Base-by-base conservation (phyloP, 768 basidiomycete species). In the Podaxis pistillaris region DNA sequence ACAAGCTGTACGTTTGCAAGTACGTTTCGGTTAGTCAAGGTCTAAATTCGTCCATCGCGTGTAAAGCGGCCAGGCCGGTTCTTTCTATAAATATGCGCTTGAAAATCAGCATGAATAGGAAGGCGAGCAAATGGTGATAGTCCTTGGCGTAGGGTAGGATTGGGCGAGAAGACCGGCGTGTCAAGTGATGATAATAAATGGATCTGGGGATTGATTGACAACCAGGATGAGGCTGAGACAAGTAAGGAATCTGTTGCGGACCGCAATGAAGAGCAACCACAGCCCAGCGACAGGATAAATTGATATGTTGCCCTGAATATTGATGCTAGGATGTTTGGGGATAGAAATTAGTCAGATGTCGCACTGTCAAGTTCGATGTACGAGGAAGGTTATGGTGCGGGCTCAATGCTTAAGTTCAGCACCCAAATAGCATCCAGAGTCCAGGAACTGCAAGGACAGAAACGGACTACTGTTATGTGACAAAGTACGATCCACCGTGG, bases 401-500 rank as follows among this genome's bases (percentile, higher is more conserved):
- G 38, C 13, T 26, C 38, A 17, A 5, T 12, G 40, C 38, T n/a
- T 40, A 40, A 50, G 49, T 47, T 46, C 30, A 51, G 49, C 17
- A 12, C 5, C 58, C 49, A 38, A 13, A 15, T 8, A 36, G 58
- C 33, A 26, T 44, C 47, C 58, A 50, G 37, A 59, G 49, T 57
- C 58, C 49, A 37, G 49, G 58, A 41, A 36, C 38, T 47, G n/a
- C n/a, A 44, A 44, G 52, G 60, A 24, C 41, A 24, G 55, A 62
- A 62, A 56, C 15, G 22, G 61, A 13, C 38, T 51, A 40, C 55
- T 56, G 36, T 22, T 22, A 55, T 56, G 61, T 56, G 60, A 61
- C 60, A 46, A 60, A 54, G 52, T 55, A 46, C 15, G 60, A 62
- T 56, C 61, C 46, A 56, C 61, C 66, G 66, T 69, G 70, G 60